These are phyloP conservation scores for Phycomyces nitens DNA, from an alignment of 192 early-diverging fungal species.

Conservation along the genomic window DNA sequence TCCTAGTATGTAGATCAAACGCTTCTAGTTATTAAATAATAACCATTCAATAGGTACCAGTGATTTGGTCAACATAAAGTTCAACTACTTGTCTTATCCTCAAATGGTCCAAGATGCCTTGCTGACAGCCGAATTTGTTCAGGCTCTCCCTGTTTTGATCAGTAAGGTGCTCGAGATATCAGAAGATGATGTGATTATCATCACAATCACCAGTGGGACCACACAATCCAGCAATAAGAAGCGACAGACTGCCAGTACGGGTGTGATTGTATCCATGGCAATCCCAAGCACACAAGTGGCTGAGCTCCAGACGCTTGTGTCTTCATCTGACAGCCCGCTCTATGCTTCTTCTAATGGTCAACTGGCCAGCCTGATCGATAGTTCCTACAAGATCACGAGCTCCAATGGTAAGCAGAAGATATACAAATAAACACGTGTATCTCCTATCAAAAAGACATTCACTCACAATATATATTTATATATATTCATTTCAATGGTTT, in stretches of 20 bases:
- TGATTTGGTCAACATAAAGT: constrained; percentile 17
- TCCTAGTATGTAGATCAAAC: constrained; percentile 7
- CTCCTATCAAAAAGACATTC: background rate
- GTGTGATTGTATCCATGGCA: constrained; percentile 26
- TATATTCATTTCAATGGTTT: too few relatives aligned
- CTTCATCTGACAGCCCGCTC: constrained; percentile 1
- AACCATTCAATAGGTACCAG: constrained; percentile 8
- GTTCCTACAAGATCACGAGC: constrained; percentile 15
- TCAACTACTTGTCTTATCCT: constrained; percentile 23
- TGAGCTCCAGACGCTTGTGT: constrained; percentile 8
- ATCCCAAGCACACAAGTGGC: constrained; percentile 14
- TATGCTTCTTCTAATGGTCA: constrained; percentile 22
- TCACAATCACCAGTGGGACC: constrained; percentile 18
- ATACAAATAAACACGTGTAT: background rate
- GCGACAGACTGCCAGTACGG: background rate
- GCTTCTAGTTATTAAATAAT: too few relatives aligned
- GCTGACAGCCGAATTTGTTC: constrained; percentile 29
- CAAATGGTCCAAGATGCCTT: constrained; percentile 28
- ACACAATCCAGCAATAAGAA: too few relatives aligned
- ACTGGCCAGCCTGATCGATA: constrained; percentile 21
- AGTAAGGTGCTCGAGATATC: constrained; percentile 9
- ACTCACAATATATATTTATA: too few relatives aligned
- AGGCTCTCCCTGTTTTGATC: constrained; percentile 20
- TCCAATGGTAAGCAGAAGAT: background rate
- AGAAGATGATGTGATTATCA: constrained; percentile 25